These are phyloP conservation scores for Apiosordaria backusii DNA, from an alignment of 495 filamentous ascomycete genomes.

Conservation along the genomic window DNA sequence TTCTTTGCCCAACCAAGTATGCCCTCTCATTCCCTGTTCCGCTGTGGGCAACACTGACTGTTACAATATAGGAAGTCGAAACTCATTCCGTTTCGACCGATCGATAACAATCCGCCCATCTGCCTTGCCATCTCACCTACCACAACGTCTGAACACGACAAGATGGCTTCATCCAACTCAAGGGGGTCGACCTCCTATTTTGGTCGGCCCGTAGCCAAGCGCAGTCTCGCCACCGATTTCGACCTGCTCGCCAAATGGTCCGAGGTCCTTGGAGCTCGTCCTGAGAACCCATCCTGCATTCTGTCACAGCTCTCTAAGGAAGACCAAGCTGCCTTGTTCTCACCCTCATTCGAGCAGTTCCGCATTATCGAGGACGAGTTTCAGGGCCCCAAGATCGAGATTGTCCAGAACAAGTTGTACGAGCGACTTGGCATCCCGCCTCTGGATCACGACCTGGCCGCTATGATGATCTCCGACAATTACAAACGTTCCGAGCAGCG, in stretches of 20 bases:
- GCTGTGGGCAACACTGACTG: background rate
- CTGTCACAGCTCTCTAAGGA: constrained; percentile 23
- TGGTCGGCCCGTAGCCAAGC: constrained; percentile 22
- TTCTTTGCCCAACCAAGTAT: background rate
- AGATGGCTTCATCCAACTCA: background rate
- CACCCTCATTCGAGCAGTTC: constrained; percentile 4
- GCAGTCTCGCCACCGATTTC: constrained; percentile 25
- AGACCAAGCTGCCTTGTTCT: constrained; percentile 25
- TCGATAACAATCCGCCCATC: background rate
- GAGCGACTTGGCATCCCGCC: background rate
- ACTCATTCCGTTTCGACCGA: background rate
- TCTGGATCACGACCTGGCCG: background rate
- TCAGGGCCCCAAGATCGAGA: background rate
- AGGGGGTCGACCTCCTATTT: constrained; percentile 12
- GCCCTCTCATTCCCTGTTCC: background rate
- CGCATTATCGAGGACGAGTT: background rate
- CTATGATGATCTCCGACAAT: background rate
- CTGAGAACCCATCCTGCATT: constrained; percentile 10
- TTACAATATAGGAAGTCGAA: background rate
- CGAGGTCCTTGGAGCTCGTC: background rate
- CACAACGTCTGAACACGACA: background rate
- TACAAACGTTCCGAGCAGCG: background rate
- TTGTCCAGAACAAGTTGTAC: background rate
- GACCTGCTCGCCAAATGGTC: constrained; percentile 26
- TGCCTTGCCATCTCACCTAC: background rate